phyloP scores from a whole-genome alignment of 176 grass and related monocot species.

The Zoysia pacifica region DNA sequence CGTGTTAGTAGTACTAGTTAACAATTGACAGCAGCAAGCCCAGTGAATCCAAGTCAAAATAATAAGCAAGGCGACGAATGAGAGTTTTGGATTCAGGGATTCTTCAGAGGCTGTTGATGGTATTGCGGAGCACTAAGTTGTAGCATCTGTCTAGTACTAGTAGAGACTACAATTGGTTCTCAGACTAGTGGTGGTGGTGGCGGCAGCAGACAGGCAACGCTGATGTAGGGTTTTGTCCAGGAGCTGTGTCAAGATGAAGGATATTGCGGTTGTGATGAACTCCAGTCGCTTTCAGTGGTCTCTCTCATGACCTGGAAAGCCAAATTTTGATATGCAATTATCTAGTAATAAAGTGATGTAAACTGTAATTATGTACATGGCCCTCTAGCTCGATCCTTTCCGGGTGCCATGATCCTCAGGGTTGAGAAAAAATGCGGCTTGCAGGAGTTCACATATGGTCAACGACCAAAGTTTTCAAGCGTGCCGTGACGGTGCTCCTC shows the following conservation, averaged over 20 bases:
- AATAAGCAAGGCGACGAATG: not conserved
- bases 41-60: not conserved
- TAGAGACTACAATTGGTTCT: conserved; percentile 20
- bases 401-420: not conserved
- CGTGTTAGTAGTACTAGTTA: not conserved
- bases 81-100: conserved; percentile 18
- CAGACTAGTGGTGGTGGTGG: conserved; percentile 16
- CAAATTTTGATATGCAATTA: conserved; percentile 54
- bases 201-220: not conserved
- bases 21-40: not conserved
- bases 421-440: not conserved
- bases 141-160: not conserved
- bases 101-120: not conserved
- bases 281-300: conserved; percentile 45
- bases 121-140: not conserved
- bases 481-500: not conserved
- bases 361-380: conserved; percentile 13
- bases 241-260: not conserved
- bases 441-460: not conserved
- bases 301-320: conserved; percentile 35
- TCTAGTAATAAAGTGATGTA: conserved; percentile 40
- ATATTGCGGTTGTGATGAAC: conserved; percentile 28
- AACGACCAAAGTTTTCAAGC: not conserved
- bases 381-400: not conserved
- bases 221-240: not conserved